These are phyloP conservation scores for Selaginella moellendorffii DNA, from an alignment of 75 land plant species.

Conservation along the genomic window DNA sequence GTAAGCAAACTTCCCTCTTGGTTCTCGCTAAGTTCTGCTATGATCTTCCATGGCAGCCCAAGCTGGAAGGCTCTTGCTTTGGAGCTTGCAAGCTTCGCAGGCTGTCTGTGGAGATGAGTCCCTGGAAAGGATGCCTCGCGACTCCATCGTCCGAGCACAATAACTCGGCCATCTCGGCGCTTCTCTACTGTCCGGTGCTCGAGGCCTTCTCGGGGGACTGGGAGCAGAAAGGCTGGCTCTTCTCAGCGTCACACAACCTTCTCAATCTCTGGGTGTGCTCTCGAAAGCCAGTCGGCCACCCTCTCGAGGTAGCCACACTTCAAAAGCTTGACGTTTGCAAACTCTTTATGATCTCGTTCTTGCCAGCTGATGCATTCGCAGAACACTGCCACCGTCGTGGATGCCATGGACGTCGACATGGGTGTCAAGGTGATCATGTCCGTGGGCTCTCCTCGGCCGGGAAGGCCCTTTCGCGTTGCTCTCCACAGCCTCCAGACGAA, in stretches of 20 bases:
- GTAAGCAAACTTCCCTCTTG: no score
- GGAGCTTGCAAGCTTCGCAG: not conserved
- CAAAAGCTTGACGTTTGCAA: not conserved
- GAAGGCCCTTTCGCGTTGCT: slow-evolving; percentile 11
- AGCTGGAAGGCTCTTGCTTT: no score
- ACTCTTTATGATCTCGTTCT: not conserved
- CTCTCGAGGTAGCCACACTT: slow-evolving; percentile 10
- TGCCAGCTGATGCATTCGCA: slow-evolving; percentile 18
- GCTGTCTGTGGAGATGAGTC: slow-evolving; percentile 8
- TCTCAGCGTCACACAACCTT: slow-evolving; percentile 14
- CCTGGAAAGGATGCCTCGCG: slow-evolving; percentile 16
- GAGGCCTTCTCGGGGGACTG: slow-evolving; percentile 11
- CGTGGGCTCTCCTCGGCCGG: slow-evolving; percentile 6
- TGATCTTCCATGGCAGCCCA: no score
- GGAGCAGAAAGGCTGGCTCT: slow-evolving; percentile 17
- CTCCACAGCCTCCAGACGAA: slow-evolving; percentile 14
- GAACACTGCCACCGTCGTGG: slow-evolving; percentile 11
- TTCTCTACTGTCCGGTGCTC: slow-evolving; percentile 8
- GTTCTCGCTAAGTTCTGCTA: no score
- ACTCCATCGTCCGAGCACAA: slow-evolving; percentile 14
- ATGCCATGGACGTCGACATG: slow-evolving; percentile 13
- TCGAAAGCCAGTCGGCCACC: slow-evolving; percentile 9
- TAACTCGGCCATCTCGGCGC: slow-evolving; percentile 1
- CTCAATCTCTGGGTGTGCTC: slow-evolving; percentile 17
- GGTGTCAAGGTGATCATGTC: slow-evolving; percentile 11